A percentile compares a stretch with the other conserved stretches of the same genome.
phyloP scores from a whole-genome alignment of 2,329 filamentous ascomycete species.

The Didymella segeticola region DNA sequence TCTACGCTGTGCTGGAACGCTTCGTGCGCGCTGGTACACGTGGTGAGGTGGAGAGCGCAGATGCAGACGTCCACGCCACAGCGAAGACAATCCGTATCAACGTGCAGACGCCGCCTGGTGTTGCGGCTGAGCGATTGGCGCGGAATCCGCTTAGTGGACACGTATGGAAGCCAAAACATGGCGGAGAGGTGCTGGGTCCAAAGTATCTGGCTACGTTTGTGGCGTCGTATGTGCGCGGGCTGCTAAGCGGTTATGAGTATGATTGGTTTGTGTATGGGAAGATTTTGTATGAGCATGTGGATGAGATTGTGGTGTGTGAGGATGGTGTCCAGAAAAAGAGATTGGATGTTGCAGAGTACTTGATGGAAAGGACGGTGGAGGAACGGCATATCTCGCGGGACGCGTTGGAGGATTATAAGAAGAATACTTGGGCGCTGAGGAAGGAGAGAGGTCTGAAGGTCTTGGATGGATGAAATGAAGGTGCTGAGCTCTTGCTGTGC shows the following conservation, averaged over 20 bases:
- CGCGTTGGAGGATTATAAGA: background rate
- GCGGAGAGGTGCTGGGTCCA: too few relatives aligned
- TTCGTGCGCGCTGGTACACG: conserved; percentile 21
- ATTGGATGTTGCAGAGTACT: conserved; percentile 12
- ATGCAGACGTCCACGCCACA: conserved; percentile 7
- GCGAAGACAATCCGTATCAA: conserved; percentile 23
- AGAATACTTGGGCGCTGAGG: background rate
- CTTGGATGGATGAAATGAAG: background rate
- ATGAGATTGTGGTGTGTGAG: conserved; percentile 12
- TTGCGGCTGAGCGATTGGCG: conserved; percentile 3
- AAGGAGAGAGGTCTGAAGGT: background rate
- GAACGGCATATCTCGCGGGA: background rate
- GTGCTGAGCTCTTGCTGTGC: too few relatives aligned
- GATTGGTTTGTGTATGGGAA: conserved; percentile 8
- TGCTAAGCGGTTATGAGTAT: background rate
- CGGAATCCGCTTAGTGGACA: too few relatives aligned
- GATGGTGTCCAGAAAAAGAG: conserved; percentile 5
- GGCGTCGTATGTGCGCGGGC: too few relatives aligned
- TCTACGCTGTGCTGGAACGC: conserved; percentile 24
- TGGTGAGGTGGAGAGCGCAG: background rate
- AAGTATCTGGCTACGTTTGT: too few relatives aligned
- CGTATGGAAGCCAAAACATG: too few relatives aligned
- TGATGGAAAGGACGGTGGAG: background rate
- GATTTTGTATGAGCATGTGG: conserved; percentile 20
- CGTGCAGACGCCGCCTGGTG: conserved; percentile 16